Evolutionary conservation across 306 rosid species (phyloP).

Genomic region (Malus fusca): DNA sequence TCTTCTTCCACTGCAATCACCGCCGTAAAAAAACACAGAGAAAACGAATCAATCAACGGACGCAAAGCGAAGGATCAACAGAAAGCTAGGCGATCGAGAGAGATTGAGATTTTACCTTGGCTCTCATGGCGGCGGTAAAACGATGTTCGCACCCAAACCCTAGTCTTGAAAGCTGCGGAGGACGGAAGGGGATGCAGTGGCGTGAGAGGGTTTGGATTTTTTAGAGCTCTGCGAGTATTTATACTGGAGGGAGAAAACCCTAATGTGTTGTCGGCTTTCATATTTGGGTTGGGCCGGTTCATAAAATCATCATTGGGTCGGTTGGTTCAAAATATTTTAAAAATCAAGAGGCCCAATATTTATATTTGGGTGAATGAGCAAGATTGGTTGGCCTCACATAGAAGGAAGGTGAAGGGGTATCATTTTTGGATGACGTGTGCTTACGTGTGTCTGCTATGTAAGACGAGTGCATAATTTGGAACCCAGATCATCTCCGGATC

Average conservation of each 20-base stretch:
- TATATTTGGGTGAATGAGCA: neutral
- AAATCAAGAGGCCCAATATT: neutral
- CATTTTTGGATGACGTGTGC: no score
- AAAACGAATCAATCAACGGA: neutral
- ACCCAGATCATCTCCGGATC: no score
- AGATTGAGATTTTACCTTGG: constrained; percentile 31
- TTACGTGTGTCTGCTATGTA: no score
- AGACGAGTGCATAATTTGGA: no score
- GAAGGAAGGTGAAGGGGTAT: neutral
- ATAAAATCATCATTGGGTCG: neutral
- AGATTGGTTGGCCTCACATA: neutral
- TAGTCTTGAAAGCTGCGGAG: neutral
- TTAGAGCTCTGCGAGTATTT: neutral
- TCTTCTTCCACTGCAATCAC: constrained; percentile 71
- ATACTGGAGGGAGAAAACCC: constrained; percentile 16
- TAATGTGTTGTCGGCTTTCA: neutral
- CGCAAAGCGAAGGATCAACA: neutral
- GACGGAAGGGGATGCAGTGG: no score
- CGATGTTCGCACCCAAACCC: constrained; percentile 13
- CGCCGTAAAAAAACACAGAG: neutral
- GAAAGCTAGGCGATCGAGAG: neutral
- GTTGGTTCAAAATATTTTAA: neutral
- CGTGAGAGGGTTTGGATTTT: neutral
- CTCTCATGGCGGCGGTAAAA: constrained; percentile 43
- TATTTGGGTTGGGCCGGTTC: neutral